Evolutionary conservation across 2,329 filamentous ascomycete species (phyloP).

Genomic region (Colletotrichum melonis): DNA sequence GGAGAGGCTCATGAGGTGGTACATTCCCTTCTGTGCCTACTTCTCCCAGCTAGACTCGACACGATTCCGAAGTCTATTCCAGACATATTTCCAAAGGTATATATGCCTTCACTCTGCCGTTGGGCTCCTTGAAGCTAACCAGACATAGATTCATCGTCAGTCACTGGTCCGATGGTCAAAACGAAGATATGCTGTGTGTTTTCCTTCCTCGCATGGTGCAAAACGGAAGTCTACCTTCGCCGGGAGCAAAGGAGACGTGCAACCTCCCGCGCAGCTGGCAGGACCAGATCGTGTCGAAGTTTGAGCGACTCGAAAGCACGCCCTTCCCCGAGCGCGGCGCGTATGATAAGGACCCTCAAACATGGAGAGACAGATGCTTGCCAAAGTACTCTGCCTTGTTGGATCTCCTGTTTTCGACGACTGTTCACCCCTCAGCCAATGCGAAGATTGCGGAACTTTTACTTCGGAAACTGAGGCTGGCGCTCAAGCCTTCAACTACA

Average conservation of each 20-base stretch:
- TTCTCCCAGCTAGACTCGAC: constrained; percentile 79
- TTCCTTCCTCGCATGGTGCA: constrained; percentile 74
- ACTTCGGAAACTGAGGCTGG: constrained; percentile 73
- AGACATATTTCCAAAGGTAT: constrained; percentile 84
- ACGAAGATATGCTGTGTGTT: constrained; percentile 77
- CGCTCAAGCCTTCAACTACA: constrained; percentile 69
- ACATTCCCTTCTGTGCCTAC: constrained; percentile 86
- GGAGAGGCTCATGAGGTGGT: constrained; percentile 76
- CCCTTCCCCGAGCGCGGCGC: constrained; percentile 73
- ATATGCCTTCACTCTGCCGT: constrained; percentile 30
- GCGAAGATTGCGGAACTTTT: constrained; percentile 74
- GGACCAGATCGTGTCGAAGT: constrained; percentile 76
- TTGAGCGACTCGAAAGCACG: constrained; percentile 72
- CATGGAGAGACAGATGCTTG: constrained; percentile 72
- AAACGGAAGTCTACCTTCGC: constrained; percentile 63
- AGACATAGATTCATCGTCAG: constrained; percentile 74
- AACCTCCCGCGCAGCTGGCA: constrained; percentile 76
- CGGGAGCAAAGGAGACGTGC: constrained; percentile 64
- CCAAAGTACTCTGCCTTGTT: constrained; percentile 77
- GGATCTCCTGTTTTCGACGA: constrained; percentile 69
- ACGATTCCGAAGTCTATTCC: constrained; percentile 82
- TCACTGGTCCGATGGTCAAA: constrained; percentile 75
- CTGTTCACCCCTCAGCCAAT: constrained; percentile 74
- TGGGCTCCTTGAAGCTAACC: constrained; percentile 37
- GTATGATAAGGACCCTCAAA: constrained; percentile 70